Percentiles rank a stretch among this genome's conserved stretches.
phyloP scores from a whole-genome alignment of 768 basidiomycete genomes.

The Crepidotus variabilis region DNA sequence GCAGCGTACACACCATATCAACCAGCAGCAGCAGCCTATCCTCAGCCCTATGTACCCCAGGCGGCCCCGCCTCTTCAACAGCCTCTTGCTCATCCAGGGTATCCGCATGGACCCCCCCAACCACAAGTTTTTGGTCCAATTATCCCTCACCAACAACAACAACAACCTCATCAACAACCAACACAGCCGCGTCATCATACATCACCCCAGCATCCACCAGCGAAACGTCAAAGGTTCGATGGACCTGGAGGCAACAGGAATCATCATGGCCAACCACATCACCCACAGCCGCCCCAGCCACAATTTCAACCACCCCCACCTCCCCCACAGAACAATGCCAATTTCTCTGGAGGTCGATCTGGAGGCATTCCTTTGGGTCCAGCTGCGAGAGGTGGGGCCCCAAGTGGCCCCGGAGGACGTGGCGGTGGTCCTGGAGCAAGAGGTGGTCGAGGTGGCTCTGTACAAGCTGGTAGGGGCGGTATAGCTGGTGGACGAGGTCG shows the following conservation, averaged over 20 bases:
- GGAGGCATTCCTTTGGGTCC: conserved; percentile 32
- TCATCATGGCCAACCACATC: conserved; percentile 45
- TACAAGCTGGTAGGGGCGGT: conserved; percentile 42
- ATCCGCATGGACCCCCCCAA: conserved; percentile 43
- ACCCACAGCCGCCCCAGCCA: conserved; percentile 50
- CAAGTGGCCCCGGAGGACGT: conserved; percentile 29
- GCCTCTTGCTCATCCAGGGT: conserved; percentile 46
- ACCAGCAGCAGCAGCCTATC: conserved; percentile 64
- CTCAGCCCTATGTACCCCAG: conserved; percentile 46
- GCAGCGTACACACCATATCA: conserved; percentile 77
- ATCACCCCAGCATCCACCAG: conserved; percentile 82
- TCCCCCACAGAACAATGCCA: conserved; percentile 38
- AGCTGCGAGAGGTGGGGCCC: conserved; percentile 26
- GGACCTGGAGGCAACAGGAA: conserved; percentile 57
- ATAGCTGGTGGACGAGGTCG: conserved; percentile 36
- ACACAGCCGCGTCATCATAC: conserved; percentile 54
- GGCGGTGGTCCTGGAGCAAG: conserved; percentile 43
- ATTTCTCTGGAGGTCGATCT: conserved; percentile 34
- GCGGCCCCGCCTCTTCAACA: conserved; percentile 37
- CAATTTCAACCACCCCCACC: conserved; percentile 50
- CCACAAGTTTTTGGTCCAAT: conserved; percentile 45
- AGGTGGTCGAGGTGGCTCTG: conserved; percentile 46
- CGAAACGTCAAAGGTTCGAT: conserved; percentile 89
- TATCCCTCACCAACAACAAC: conserved; percentile 40
- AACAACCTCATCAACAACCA: conserved; percentile 37